A percentile compares a stretch with the other conserved stretches of the same genome.
These are phyloP conservation scores for Rhynchospora tenuis DNA, from an alignment of 176 grass and related monocot species.

Conservation along the genomic window DNA sequence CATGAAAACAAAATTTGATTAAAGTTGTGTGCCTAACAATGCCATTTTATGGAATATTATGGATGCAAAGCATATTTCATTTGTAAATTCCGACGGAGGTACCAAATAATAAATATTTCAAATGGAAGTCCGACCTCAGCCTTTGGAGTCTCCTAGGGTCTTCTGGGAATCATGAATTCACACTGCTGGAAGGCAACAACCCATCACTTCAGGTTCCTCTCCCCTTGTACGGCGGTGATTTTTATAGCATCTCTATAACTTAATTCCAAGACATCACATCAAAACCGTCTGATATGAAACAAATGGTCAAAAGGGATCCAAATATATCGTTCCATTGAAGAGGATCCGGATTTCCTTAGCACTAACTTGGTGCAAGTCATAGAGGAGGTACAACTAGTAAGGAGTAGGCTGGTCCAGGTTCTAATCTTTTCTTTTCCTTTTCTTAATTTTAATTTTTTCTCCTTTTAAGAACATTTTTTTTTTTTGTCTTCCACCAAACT, in stretches of 20 bases:
- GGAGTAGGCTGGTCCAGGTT: neutral
- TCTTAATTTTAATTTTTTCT: neutral
- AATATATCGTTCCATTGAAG: neutral
- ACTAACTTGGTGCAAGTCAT: neutral
- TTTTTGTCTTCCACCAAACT: neutral
- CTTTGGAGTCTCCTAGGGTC: neutral
- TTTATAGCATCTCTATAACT: neutral
- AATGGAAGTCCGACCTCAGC: neutral
- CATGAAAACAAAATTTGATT: neutral
- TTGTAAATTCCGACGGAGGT: neutral
- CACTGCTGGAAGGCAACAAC: no score
- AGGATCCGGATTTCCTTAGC: neutral
- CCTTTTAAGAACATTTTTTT: neutral
- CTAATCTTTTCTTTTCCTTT: neutral
- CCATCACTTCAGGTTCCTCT: neutral
- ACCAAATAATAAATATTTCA: neutral
- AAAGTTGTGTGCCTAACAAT: neutral
- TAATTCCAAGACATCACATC: neutral
- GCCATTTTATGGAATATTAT: neutral
- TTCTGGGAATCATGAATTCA: neutral
- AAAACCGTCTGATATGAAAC: neutral
- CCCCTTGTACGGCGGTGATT: neutral
- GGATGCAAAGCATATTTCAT: neutral
- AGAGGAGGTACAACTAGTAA: constrained; percentile 2
- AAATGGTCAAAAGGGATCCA: neutral